Base-by-base conservation (phyloP, 208 protist genomes). In the Acanthamoeba triangularis region DNA sequence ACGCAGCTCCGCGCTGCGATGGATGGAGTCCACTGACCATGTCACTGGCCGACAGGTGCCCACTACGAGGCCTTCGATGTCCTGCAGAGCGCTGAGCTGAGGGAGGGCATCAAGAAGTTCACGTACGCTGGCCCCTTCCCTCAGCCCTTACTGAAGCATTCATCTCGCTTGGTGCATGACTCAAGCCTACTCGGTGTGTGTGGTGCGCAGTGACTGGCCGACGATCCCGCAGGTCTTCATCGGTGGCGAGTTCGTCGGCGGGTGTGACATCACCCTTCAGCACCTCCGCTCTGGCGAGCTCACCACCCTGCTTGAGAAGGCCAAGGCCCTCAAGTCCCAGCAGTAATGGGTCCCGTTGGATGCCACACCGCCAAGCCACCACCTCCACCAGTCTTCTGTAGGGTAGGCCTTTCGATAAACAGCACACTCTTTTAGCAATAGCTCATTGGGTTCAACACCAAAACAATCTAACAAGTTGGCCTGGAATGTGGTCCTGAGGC, bases 181-280 rank as follows among this genome's bases (percentile, higher is more conserved):
- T 76, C 33, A 41, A 7, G 23, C n/a, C n/a, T n/a, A 47, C 30
- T 25, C 20, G 37, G 35, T 56, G 41, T n/a, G 28, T 54, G 16
- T 35, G 59, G 5, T 33, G 11, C 5, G 28, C 95, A 98, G 97
- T 44, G 97, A 99, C 93, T 99, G 99, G 99, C 99, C 98, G 33
- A 99, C 99, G 6, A 99, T 99, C 92, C 99, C 99, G 41, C 99
- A 99, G 97, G 91, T 99, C 74, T 99, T 98, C 93, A 92, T 99
- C 47, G 98, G 99, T 82, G 99, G 99, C 30, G 98, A 99, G 95
- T 99, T 99, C 88, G 97, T 98, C 30, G 99, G 99, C 35, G 99
- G 99, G 35, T 97, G 98, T 72, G 99, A 99, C 95, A 98, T 99
- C 87, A 96, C 99, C 25, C 95, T 99, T 54, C 98, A 99, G 96